Percentiles rank a stretch among this genome's conserved stretches.
Evolutionary conservation across 2,329 filamentous ascomycete genomes (phyloP).

Genomic region (Fusarium pseudocircinatum): DNA sequence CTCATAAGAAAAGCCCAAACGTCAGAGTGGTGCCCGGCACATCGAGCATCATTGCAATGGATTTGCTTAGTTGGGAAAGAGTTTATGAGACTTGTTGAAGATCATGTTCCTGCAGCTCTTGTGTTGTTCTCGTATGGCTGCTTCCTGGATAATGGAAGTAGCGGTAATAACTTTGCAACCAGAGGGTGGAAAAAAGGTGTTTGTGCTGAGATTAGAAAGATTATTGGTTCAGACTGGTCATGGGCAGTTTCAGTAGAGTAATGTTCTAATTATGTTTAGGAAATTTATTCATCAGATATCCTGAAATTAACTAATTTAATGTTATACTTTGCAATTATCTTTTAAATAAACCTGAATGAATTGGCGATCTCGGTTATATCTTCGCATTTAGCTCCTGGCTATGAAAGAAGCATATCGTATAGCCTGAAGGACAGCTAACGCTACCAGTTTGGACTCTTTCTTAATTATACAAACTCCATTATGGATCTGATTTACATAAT

Average conservation of each 20-base stretch:
- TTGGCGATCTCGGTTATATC: no score
- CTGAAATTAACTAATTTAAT: no score
- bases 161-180: not conserved
- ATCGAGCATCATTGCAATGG: not conserved
- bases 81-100: not conserved
- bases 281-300: no score
- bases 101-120: not conserved
- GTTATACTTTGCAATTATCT: no score
- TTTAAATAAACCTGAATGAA: no score
- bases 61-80: not conserved
- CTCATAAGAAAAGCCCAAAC: not conserved
- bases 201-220: not conserved
- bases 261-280: no score
- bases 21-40: not conserved
- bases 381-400: no score
- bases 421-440: no score
- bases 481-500: no score
- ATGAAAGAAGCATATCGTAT: no score
- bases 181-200: not conserved
- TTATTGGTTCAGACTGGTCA: not conserved
- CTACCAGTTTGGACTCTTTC: no score
- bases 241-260: not conserved
- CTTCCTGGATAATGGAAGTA: not conserved
- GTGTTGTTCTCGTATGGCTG: not conserved
- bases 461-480: no score